phyloP scores from a whole-genome alignment of 768 basidiomycete species.

The Rhodocollybia butyracea region DNA sequence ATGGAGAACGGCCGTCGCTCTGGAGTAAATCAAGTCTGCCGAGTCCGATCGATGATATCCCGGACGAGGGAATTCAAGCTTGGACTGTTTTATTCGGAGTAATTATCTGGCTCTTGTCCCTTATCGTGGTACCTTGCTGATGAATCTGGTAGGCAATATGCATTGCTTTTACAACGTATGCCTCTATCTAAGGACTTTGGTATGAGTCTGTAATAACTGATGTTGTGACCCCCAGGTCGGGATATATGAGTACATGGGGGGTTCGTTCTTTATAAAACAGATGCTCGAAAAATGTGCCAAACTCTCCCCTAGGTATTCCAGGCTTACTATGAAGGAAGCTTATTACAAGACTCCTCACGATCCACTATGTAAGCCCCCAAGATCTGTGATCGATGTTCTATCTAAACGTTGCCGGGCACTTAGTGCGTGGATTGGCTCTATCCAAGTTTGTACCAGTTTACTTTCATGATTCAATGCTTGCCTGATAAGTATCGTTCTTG shows the following conservation, averaged over 20 bases:
- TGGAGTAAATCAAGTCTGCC: not conserved
- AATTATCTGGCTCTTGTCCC: not conserved
- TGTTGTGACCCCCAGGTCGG: not conserved
- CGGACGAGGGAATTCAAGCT: not conserved
- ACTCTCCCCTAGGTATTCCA: not conserved
- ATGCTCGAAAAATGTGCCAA: too few relatives aligned
- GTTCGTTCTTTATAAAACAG: too few relatives aligned
- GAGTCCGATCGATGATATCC: not conserved
- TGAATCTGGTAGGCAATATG: not conserved
- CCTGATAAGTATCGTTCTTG: not conserved
- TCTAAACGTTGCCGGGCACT: not conserved
- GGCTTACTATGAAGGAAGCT: not conserved
- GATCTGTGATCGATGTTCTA: not conserved
- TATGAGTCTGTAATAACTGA: not conserved
- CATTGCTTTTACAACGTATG: not conserved
- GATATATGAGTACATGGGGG: slow-evolving; percentile 1
- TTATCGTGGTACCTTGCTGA: not conserved
- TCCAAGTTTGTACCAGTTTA: not conserved
- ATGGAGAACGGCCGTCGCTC: too few relatives aligned
- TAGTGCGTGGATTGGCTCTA: slow-evolving; percentile 1
- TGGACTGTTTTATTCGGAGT: not conserved
- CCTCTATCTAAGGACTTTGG: too few relatives aligned
- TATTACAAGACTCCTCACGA: not conserved
- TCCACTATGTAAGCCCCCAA: not conserved
- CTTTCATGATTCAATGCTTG: not conserved